Base-by-base conservation (phyloP, 2,329 filamentous ascomycete species). In the Phaeomoniella chlamydospora region DNA sequence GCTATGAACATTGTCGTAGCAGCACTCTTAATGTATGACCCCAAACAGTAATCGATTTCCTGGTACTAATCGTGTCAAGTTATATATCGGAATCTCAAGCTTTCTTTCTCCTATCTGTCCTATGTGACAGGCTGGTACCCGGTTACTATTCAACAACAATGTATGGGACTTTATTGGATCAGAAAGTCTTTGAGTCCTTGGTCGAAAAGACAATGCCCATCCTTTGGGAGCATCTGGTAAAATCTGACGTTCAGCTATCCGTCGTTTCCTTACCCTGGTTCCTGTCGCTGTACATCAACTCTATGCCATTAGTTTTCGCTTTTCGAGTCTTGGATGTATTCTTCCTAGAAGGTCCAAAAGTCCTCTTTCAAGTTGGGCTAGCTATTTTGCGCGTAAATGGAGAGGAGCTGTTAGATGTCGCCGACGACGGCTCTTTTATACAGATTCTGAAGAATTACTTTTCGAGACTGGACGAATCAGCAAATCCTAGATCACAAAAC, bases 1-100 rank as follows among this genome's bases (percentile, higher is more conserved):
- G 90, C 90, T 42, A 98, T 98, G 90, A 98, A 98, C 57, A 98
- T 98, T 47, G 90, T 98, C 19, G 88, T 94, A 37, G 90, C 90
- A 13, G 90, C 90, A n/a, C 65, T 98, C 39, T 70, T 98, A 48
- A 98, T 98, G 67, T 77, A 63, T 45, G 69, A 61, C 13, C 15
- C 35, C 44, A 29, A 34, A 43, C 45, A 39, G 48, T 54, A 42
- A 30, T 36, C n/a, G 22, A 26, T 26, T 6, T 6, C 22, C 40
- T 29, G 34, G 36, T 36, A 49, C 51, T 58, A 45, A 59, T 46
- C 29, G 31, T 19, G 16, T 22, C 15, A 49, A 78, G 73, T 49
- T 96, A 96, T 65, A 93, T 93, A 77, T 96, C 87, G 5, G 90
- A 98, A 59, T 61, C 80, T 0, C 90, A 98, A 59, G 90, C 90